Conservation (phyloP, 495 filamentous ascomycete genomes). For the Podospora pseudopauciseta region DNA sequence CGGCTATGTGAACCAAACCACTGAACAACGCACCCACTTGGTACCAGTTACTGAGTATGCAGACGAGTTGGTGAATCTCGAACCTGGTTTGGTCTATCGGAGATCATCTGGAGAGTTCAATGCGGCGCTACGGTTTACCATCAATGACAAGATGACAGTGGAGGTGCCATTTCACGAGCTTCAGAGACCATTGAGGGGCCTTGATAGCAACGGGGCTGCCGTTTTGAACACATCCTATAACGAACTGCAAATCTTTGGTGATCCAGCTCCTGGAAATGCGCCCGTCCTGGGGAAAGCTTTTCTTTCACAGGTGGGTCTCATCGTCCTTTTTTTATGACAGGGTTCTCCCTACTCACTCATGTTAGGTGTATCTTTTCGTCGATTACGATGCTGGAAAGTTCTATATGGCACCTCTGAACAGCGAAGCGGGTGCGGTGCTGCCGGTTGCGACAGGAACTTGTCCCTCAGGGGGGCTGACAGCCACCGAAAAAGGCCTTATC, state of each 20-base stretch:
- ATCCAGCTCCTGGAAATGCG: conserved; percentile 9
- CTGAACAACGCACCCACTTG: neutral
- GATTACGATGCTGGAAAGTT: conserved; percentile 17
- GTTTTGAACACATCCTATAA: conserved; percentile 11
- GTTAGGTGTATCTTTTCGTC: conserved; percentile 21
- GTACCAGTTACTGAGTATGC: conserved; percentile 13
- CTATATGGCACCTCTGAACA: conserved; percentile 12
- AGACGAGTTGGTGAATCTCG: conserved; percentile 16
- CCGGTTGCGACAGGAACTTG: conserved; percentile 10
- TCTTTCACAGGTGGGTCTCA: conserved; percentile 16
- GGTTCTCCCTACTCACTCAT: neutral
- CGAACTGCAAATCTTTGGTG: conserved; percentile 20
- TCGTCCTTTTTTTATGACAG: neutral
- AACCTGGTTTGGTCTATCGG: conserved; percentile 23
- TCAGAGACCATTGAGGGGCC: conserved; percentile 14
- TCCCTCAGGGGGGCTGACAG: neutral
- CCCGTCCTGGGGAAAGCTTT: conserved; percentile 24
- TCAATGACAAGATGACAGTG: conserved; percentile 14
- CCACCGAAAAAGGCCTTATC: conserved; percentile 18
- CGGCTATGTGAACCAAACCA: neutral
- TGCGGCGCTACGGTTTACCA: conserved; percentile 15
- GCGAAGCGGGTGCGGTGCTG: conserved; percentile 10
- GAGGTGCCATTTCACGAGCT: conserved; percentile 20
- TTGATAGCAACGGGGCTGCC: conserved; percentile 11
- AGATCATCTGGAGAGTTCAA: conserved; percentile 15